These are phyloP conservation scores for Colletotrichum truncatum DNA, from an alignment of 2,329 filamentous ascomycete genomes.

Conservation along the genomic window DNA sequence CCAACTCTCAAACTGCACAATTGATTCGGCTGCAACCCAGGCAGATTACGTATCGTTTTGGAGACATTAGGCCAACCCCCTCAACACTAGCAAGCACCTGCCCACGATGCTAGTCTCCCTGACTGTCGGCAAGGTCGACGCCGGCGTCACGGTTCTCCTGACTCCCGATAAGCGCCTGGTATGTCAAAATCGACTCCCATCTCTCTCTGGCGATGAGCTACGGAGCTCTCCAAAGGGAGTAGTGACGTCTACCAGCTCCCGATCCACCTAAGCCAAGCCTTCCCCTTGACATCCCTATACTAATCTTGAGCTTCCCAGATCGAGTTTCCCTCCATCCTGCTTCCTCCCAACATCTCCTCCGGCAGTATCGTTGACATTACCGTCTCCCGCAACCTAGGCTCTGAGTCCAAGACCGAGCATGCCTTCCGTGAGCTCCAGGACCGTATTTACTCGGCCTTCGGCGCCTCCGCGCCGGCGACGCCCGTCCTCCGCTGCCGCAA, in stretches of 20 bases:
- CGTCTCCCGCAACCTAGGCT: slow-evolving; percentile 84
- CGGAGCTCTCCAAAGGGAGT: neutral
- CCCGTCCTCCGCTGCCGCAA: slow-evolving; percentile 92
- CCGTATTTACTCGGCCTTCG: slow-evolving; percentile 87
- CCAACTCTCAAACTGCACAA: neutral
- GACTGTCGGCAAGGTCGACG: slow-evolving; percentile 99
- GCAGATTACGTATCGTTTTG: slow-evolving; percentile 4
- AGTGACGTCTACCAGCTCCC: neutral
- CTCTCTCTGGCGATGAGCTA: neutral
- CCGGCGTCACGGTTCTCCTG: slow-evolving; percentile 94
- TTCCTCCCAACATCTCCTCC: slow-evolving; percentile 93
- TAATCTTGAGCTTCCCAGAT: slow-evolving; percentile 69
- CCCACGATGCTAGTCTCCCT: slow-evolving; percentile 90
- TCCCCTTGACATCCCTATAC: slow-evolving; percentile 19
- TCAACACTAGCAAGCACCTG: slow-evolving; percentile 9
- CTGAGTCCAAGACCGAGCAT: slow-evolving; percentile 78
- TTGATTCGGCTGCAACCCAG: neutral
- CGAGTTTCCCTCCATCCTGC: slow-evolving; percentile 96
- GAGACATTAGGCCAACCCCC: neutral
- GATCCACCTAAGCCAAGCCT: slow-evolving; percentile 32
- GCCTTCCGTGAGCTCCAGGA: slow-evolving; percentile 88
- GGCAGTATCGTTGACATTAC: slow-evolving; percentile 98
- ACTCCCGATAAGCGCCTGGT: slow-evolving; percentile 97
- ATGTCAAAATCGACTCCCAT: slow-evolving; percentile 46
- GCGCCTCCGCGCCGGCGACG: slow-evolving; percentile 77